Conservation (phyloP, 306 rosid genomes). For the Erythrophleum fordii region DNA sequence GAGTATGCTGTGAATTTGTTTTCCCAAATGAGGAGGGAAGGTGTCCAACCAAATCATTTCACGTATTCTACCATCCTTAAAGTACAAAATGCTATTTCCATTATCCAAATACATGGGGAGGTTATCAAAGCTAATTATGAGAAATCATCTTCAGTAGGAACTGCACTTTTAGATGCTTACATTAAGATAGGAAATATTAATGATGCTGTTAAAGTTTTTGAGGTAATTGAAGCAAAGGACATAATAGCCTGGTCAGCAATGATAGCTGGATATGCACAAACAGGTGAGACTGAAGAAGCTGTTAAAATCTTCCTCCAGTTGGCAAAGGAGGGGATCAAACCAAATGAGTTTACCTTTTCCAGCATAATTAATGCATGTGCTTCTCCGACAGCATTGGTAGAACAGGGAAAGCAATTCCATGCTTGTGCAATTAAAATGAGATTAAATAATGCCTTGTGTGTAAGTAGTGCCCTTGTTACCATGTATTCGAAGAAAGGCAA, state of each 20-base stretch:
- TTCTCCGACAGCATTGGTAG: constrained; percentile 68
- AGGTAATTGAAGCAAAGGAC: constrained; percentile 68
- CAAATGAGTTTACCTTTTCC: constrained; percentile 82
- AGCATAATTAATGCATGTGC: constrained; percentile 83
- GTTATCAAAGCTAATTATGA: constrained; percentile 73
- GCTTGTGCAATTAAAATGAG: constrained; percentile 69
- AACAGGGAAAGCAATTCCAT: constrained; percentile 90
- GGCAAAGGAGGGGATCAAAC: constrained; percentile 62
- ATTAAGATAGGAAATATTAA: constrained; percentile 57
- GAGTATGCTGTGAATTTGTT: constrained; percentile 67
- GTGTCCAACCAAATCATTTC: constrained; percentile 75
- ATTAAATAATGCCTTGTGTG: constrained; percentile 66
- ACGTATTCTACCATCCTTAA: constrained; percentile 86
- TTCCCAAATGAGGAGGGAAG: constrained; percentile 67
- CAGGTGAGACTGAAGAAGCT: constrained; percentile 72
- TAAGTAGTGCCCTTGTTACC: constrained; percentile 89
- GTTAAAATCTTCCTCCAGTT: constrained; percentile 61
- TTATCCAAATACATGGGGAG: constrained; percentile 73
- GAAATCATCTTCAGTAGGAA: constrained; percentile 78
- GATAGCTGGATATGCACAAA: constrained; percentile 80
- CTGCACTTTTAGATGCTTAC: constrained; percentile 79
- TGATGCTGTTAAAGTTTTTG: constrained; percentile 72
- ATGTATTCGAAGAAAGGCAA: constrained; percentile 94
- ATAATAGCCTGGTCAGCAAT: constrained; percentile 93
- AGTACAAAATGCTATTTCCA: constrained; percentile 54